Base-by-base conservation (phyloP, 768 basidiomycete species). In the Auricularia sp. region DNA sequence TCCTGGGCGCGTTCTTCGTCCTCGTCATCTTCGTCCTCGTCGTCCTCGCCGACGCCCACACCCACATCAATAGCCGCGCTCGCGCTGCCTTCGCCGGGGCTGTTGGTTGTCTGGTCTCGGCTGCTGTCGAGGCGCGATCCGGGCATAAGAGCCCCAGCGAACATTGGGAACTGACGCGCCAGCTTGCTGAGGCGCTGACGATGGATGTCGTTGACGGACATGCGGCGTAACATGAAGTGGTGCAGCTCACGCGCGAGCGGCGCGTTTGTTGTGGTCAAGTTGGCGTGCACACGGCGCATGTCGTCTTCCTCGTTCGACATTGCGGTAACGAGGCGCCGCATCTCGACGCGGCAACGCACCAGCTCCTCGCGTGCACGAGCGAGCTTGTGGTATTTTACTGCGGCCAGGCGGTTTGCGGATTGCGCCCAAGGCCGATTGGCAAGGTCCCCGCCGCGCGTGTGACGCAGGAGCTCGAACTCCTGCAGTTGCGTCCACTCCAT, bases 401-500 rank as follows among this genome's bases (percentile, higher is more conserved):
- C 71, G 1, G 67, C 62, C 66, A 71, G 68, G 8, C 72, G 54
- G 65, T 82, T 81, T 72, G 81, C 76, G 11, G 78, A 70, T 2
- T 69, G 34, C 0, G 69, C 67, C 76, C 76, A 77, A 3, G 65
- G 69, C 47, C 24, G 24, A 61, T 68, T 70, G 1, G 69, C 45
- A 4, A 33, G 64, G n/a, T 76, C 64, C 21, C 75, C 71, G 24
- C 67, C 37, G 4, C 69, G 65, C 1, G 72, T 69, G 54, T 75
- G 68, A 10, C 65, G 66, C 2, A 77, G 71, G 14, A 77, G 67
- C 16, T 68, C 62, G 63, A 77, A 74, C 47, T 77, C 70, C 7
- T 72, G 71, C 0, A 77, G 61, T 39, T 74, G 75, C 3, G 47
- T 54, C 62, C 70, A 74, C 24, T 74, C 67, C 1, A 71, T 66